A percentile compares a stretch with the other conserved stretches of the same genome.
Evolutionary conservation across 2,329 filamentous ascomycete species (phyloP).

Genomic region (Fusarium scirpi): DNA sequence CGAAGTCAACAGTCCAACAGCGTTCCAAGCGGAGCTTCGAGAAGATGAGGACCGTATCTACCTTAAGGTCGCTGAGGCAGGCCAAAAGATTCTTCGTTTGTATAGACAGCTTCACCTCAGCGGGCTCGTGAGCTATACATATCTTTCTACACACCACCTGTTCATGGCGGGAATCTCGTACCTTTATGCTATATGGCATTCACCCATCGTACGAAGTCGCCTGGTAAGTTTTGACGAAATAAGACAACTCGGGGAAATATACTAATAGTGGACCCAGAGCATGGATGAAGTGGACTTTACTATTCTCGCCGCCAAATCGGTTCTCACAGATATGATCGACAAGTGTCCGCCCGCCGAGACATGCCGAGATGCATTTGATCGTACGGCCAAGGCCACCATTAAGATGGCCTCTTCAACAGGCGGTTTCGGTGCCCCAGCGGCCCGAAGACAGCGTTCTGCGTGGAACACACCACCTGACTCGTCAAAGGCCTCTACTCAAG

Average conservation of each 20-base stretch:
- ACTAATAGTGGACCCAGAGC: conserved; percentile 60
- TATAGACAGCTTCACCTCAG: conserved; percentile 91
- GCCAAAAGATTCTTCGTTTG: conserved; percentile 89
- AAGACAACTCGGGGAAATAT: not conserved
- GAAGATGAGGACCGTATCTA: conserved; percentile 94
- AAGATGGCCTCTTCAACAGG: conserved; percentile 93
- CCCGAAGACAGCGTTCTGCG: conserved; percentile 46
- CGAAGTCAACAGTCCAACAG: conserved; percentile 72
- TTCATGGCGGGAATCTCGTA: conserved; percentile 99
- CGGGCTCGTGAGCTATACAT: conserved; percentile 94
- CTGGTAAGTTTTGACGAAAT: conserved; percentile 70
- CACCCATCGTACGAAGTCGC: conserved; percentile 84
- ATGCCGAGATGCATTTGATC: conserved; percentile 92
- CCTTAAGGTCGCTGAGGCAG: conserved; percentile 93
- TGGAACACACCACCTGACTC: conserved; percentile 50
- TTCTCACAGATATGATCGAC: conserved; percentile 89
- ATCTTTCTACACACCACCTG: conserved; percentile 92
- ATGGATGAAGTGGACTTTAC: conserved; percentile 99
- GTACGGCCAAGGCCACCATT: conserved; percentile 94
- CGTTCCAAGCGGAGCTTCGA: conserved; percentile 72
- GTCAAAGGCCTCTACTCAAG: conserved; percentile 38
- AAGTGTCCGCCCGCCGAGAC: conserved; percentile 96
- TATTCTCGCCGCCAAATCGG: conserved; percentile 90
- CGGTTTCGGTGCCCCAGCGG: conserved; percentile 71
- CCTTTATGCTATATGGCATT: conserved; percentile 97